A percentile compares a stretch with the other conserved stretches of the same genome.
Evolutionary conservation across 2,329 filamentous ascomycete genomes (phyloP).

Genomic region (Tolypocladium inflatum): DNA sequence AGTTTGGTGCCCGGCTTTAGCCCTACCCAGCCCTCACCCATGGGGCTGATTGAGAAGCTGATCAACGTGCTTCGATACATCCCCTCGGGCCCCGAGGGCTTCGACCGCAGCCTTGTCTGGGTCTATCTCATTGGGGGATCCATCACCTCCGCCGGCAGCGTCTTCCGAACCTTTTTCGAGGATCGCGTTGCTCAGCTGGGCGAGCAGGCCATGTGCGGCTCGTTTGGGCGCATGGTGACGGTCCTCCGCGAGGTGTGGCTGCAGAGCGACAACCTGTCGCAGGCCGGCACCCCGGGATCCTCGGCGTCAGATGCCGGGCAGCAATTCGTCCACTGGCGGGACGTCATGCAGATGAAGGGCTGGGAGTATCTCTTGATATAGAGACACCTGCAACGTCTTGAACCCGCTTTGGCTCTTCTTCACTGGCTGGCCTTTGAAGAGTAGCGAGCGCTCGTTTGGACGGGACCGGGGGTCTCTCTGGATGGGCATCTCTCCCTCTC

Average conservation of each 20-base stretch:
- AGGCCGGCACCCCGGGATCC: constrained; percentile 24
- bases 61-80: constrained; percentile 70
- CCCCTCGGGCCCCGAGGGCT: constrained; percentile 70
- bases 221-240: constrained; percentile 72
- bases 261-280: constrained; percentile 52
- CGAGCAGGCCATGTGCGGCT: constrained; percentile 69
- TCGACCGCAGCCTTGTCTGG: constrained; percentile 88
- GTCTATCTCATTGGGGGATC: constrained; percentile 82
- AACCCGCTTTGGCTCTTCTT: constrained; percentile 11
- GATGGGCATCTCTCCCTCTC: not conserved
- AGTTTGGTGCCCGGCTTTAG: constrained; percentile 84
- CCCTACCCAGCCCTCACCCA: constrained; percentile 61
- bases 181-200: constrained; percentile 68
- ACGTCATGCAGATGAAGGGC: constrained; percentile 81
- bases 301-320: constrained; percentile 27
- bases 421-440: constrained; percentile 27
- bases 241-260: constrained; percentile 80
- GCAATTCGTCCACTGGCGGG: constrained; percentile 84
- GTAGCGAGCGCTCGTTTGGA: constrained; percentile 8
- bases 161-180: constrained; percentile 69
- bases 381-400: constrained; percentile 9
- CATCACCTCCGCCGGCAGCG: constrained; percentile 60
- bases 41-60: constrained; percentile 70
- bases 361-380: constrained; percentile 92
- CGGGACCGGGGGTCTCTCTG: constrained; percentile 8